Conservation (phyloP, 345 rosid species). For the Arabis alpina region DNA sequence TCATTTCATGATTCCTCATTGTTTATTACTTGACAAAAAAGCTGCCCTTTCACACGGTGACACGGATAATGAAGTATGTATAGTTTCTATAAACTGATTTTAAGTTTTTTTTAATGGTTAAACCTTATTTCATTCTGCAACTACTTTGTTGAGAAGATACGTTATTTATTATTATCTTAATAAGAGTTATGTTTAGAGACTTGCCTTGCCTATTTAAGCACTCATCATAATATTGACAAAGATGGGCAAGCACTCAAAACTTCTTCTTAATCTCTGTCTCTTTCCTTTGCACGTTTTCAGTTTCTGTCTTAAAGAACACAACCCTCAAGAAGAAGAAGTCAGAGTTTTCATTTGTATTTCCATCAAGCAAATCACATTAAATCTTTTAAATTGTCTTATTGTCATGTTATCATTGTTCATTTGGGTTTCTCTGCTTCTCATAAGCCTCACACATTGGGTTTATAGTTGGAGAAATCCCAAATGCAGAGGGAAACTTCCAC, state of each 20-base stretch:
- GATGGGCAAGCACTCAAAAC: slow-evolving; percentile 55
- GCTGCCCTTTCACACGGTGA: slow-evolving; percentile 45
- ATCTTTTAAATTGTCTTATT: slow-evolving; percentile 14
- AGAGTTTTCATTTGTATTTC: slow-evolving; percentile 15
- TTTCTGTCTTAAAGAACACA: slow-evolving; percentile 36
- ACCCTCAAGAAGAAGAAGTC: neutral
- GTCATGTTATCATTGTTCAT: slow-evolving; percentile 59
- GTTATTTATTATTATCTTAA: slow-evolving; percentile 28
- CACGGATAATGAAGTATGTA: slow-evolving; percentile 39
- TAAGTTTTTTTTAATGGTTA: slow-evolving; percentile 14
- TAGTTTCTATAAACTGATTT: slow-evolving; percentile 18
- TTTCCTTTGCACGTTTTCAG: slow-evolving; percentile 51
- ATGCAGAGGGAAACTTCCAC: slow-evolving; percentile 88
- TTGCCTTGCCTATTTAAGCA: slow-evolving; percentile 58
- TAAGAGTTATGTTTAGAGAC: slow-evolving; percentile 36
- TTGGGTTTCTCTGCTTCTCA: slow-evolving; percentile 53
- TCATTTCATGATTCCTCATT: slow-evolving; percentile 24
- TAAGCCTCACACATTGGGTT: slow-evolving; percentile 60
- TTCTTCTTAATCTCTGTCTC: slow-evolving; percentile 32
- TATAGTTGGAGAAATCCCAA: slow-evolving; percentile 78
- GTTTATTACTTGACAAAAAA: neutral
- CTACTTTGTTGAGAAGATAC: slow-evolving; percentile 31
- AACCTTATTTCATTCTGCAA: slow-evolving; percentile 36
- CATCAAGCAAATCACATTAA: slow-evolving; percentile 16
- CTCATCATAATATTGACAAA: slow-evolving; percentile 41